Evolutionary conservation across 2,329 filamentous ascomycete species (phyloP).

Genomic region (Neofusicoccum ribis): DNA sequence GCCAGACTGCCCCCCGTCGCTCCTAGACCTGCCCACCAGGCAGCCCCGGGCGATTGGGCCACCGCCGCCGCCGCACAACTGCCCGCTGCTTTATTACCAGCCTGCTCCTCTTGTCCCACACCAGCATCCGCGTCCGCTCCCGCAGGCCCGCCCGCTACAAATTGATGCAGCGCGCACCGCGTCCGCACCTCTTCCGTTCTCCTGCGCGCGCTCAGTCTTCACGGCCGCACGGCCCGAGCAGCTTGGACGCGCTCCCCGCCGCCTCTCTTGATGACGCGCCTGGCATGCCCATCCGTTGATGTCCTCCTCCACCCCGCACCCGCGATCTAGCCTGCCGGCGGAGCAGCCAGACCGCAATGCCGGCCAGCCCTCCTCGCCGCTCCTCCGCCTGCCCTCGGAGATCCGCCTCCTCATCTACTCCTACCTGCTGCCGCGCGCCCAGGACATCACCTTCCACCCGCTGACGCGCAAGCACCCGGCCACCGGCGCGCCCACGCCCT

Average conservation of each 20-base stretch:
- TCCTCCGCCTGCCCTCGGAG: slow-evolving; percentile 18
- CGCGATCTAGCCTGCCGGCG: slow-evolving; percentile 4
- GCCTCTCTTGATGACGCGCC: slow-evolving; percentile 9
- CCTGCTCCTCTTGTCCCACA: too few relatives aligned
- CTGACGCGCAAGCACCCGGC: slow-evolving; percentile 4
- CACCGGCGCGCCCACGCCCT: not conserved
- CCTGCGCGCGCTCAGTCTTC: not conserved
- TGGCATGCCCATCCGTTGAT: slow-evolving; percentile 9
- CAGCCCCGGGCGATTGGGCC: too few relatives aligned
- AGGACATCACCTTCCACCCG: slow-evolving; percentile 16
- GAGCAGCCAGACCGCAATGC: not conserved
- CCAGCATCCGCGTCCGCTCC: too few relatives aligned
- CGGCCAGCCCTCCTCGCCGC: not conserved
- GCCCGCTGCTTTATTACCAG: too few relatives aligned
- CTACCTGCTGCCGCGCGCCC: slow-evolving; percentile 17
- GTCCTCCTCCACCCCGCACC: slow-evolving; percentile 5
- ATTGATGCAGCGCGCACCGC: too few relatives aligned
- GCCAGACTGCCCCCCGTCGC: too few relatives aligned
- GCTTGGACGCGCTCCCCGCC: not conserved
- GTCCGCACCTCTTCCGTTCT: too few relatives aligned
- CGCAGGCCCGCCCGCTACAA: too few relatives aligned
- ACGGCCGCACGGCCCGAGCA: not conserved
- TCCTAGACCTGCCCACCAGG: too few relatives aligned
- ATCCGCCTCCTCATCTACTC: slow-evolving; percentile 19
- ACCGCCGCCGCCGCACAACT: too few relatives aligned